A percentile compares a stretch with the other conserved stretches of the same genome.
Conservation (phyloP, 495 filamentous ascomycete genomes). For the Podospora anserina region DNA sequence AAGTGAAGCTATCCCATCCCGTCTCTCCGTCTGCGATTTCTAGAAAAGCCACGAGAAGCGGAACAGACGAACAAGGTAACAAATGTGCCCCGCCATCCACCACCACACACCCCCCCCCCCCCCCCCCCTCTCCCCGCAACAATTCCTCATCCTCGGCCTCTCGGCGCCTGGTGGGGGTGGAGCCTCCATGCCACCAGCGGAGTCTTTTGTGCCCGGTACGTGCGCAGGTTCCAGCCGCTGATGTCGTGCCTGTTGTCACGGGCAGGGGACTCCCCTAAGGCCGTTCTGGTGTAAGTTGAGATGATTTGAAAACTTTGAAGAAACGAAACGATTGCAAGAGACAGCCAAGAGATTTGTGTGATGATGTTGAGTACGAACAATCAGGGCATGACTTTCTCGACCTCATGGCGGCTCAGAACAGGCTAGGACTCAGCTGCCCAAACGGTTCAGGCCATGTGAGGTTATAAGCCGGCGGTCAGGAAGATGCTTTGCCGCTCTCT, state of each 20-base stretch:
- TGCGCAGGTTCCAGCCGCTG: not conserved
- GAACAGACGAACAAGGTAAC: not conserved
- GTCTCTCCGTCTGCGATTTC: not conserved
- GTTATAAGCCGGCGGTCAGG: no score
- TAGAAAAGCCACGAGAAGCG: not conserved
- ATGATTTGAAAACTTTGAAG: not conserved
- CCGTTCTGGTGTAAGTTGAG: not conserved
- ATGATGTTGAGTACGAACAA: no score
- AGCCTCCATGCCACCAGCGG: conserved; percentile 2
- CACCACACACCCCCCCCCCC: no score
- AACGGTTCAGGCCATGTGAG: no score
- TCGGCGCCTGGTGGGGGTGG: conserved; percentile 22
- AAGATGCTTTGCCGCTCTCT: no score
- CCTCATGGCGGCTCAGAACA: no score
- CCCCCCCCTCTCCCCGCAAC: not conserved
- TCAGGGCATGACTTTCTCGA: no score
- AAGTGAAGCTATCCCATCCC: conserved; percentile 7
- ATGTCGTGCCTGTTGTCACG: not conserved
- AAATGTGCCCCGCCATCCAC: not conserved
- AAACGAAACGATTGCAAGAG: no score
- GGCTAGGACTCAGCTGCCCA: no score
- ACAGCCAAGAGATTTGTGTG: no score
- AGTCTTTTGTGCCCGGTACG: conserved; percentile 4
- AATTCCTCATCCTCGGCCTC: conserved; percentile 11
- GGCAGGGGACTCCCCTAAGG: not conserved